A percentile compares a stretch with the other conserved stretches of the same genome.
These are phyloP conservation scores for Xylariaceae sp. DNA, from an alignment of 2,329 filamentous ascomycete genomes.

Conservation along the genomic window DNA sequence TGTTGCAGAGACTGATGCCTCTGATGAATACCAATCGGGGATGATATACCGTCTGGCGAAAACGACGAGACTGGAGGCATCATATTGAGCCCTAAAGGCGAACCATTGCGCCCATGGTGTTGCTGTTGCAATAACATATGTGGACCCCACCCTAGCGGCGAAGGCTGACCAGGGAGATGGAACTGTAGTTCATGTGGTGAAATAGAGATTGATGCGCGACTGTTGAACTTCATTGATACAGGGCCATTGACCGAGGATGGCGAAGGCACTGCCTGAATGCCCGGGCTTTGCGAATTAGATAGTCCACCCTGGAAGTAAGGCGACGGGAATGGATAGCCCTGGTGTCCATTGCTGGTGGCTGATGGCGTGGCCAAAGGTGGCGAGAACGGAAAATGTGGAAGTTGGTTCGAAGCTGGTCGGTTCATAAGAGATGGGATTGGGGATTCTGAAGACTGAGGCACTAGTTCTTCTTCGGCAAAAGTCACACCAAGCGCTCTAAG, in stretches of 20 bases:
- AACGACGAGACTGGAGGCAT: conserved; percentile 64
- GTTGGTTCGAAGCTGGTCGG: conserved; percentile 67
- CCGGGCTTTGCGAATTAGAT: conserved; percentile 60
- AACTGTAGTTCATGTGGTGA: conserved; percentile 62
- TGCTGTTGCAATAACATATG: conserved; percentile 52
- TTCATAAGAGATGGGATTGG: conserved; percentile 59
- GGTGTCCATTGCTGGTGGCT: conserved; percentile 61
- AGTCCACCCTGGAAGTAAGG: conserved; percentile 59
- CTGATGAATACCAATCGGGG: conserved; percentile 46
- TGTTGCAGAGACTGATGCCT: conserved; percentile 58
- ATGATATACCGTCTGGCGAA: conserved; percentile 47
- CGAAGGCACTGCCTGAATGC: conserved; percentile 62
- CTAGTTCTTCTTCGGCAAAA: conserved; percentile 68
- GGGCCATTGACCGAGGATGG: conserved; percentile 63
- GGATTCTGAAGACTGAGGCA: conserved; percentile 58
- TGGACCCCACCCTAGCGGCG: conserved; percentile 55
- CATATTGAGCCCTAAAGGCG: conserved; percentile 58
- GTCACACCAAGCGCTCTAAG: conserved; percentile 86
- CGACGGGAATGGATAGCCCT: conserved; percentile 53
- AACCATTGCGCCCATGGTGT: conserved; percentile 53
- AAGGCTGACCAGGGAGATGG: conserved; percentile 60
- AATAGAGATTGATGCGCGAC: conserved; percentile 68
- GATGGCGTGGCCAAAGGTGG: conserved; percentile 78
- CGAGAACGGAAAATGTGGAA: conserved; percentile 74
- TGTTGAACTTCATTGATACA: conserved; percentile 57